A percentile compares a stretch with the other conserved stretches of the same genome.
Evolutionary conservation across 371 early-diverging fungal genomes (phyloP).

Genomic region (Rhizomucor miehei): DNA sequence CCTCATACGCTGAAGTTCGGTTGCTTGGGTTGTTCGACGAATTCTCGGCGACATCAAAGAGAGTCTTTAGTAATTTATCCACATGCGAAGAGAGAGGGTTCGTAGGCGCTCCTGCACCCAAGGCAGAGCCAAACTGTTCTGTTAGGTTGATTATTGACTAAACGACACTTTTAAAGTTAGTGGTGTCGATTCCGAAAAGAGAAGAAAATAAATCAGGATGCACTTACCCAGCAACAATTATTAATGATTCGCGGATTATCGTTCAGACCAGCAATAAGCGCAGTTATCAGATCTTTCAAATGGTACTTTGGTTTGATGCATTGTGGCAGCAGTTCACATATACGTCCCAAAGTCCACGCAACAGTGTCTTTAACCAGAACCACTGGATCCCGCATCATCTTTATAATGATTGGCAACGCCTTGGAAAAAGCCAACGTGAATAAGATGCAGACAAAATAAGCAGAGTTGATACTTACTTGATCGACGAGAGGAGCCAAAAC

Average conservation of each 20-base stretch:
- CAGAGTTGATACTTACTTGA: slow-evolving; percentile 53
- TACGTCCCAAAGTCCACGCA: slow-evolving; percentile 95
- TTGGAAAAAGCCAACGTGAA: no score
- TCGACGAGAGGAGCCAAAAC: slow-evolving; percentile 75
- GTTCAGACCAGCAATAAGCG: slow-evolving; percentile 76
- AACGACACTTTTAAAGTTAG: no score
- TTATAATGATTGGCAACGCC: slow-evolving; percentile 79
- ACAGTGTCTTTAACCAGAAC: slow-evolving; percentile 92
- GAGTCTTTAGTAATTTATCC: slow-evolving; percentile 71
- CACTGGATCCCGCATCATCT: slow-evolving; percentile 84
- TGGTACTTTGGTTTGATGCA: slow-evolving; percentile 75
- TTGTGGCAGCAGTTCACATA: slow-evolving; percentile 71
- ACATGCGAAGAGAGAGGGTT: slow-evolving; percentile 79
- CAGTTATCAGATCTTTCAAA: slow-evolving; percentile 70
- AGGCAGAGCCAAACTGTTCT: slow-evolving; percentile 61
- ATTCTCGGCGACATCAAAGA: slow-evolving; percentile 74
- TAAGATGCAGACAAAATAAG: no score
- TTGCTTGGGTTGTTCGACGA: slow-evolving; percentile 74
- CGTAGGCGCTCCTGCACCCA: slow-evolving; percentile 54
- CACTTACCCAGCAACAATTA: slow-evolving; percentile 82
- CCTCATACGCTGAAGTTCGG: slow-evolving; percentile 91
- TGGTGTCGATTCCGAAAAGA: no score
- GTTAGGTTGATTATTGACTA: slow-evolving; percentile 81
- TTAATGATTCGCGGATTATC: slow-evolving; percentile 87
- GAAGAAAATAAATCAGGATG: no score